Evolutionary conservation across 1,284 basidiomycete species (phyloP).

Genomic region (Boletellus sp.): DNA sequence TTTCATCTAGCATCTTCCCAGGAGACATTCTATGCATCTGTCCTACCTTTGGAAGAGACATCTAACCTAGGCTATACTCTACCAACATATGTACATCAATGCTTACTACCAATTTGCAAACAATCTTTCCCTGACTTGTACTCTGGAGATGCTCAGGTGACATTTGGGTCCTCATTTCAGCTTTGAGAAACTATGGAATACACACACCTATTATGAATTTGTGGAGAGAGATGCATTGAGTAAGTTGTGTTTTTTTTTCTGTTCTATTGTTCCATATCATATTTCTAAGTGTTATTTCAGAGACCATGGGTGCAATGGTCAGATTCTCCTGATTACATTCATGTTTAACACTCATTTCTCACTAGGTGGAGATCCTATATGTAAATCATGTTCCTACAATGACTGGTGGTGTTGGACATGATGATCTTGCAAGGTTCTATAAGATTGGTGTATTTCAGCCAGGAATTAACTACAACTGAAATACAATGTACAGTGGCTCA

Average conservation of each 20-base stretch:
- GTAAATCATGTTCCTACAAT: conserved; percentile 49
- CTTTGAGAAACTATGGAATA: conserved; percentile 44
- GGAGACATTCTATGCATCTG: conserved; percentile 35
- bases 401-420: conserved; percentile 43
- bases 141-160: conserved; percentile 37
- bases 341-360: background rate
- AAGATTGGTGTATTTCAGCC: conserved; percentile 28
- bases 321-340: background rate
- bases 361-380: conserved; percentile 44
- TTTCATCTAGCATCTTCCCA: conserved; percentile 41
- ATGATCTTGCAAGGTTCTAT: conserved; percentile 43
- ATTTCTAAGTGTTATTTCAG: conserved; percentile 20
- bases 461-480: conserved; percentile 1
- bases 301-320: conserved; percentile 47
- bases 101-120: conserved; percentile 39
- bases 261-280: background rate
- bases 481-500: conserved; percentile 24
- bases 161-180: conserved; percentile 43
- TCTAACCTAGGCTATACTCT: conserved; percentile 25
- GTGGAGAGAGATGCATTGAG: conserved; percentile 39
- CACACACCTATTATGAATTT: conserved; percentile 46
- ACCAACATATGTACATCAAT: conserved; percentile 30
- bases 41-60: conserved; percentile 30
- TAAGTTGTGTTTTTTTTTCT: conserved; percentile 18
- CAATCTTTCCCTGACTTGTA: conserved; percentile 42